Conservation (phyloP, 352 stramenopile species). For the Chrysophaeum taylorii region DNA sequence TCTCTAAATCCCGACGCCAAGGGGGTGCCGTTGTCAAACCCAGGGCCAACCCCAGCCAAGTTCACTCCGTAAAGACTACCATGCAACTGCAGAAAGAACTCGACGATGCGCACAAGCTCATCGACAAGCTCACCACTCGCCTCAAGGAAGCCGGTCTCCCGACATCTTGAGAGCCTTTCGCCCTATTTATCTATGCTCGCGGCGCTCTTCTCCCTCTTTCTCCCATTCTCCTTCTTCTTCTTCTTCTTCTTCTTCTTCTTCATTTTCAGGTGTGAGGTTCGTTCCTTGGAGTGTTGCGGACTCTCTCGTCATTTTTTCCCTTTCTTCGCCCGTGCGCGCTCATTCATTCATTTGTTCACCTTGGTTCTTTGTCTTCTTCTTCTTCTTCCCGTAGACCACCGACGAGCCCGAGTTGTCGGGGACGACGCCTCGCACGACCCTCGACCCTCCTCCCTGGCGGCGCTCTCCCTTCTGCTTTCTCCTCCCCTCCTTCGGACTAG, state of each 20-base stretch:
- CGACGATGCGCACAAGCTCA: conserved; percentile 41
- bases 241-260: background rate
- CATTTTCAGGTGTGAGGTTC: too few relatives aligned
- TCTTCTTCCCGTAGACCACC: too few relatives aligned
- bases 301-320: too few relatives aligned
- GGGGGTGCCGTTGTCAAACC: background rate
- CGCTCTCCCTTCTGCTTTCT: too few relatives aligned
- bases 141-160: conserved; percentile 41
- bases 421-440: too few relatives aligned
- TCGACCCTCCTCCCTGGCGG: too few relatives aligned
- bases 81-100: conserved; percentile 30
- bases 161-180: background rate
- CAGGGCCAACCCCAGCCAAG: background rate
- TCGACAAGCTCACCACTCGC: conserved; percentile 48
- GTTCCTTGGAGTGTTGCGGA: too few relatives aligned
- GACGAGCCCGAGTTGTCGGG: too few relatives aligned
- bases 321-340: too few relatives aligned
- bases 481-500: too few relatives aligned
- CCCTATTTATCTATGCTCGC: background rate
- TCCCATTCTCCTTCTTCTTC: background rate
- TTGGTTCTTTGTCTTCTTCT: too few relatives aligned
- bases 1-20: conserved; percentile 72
- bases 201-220: background rate
- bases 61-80: background rate
- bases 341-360: too few relatives aligned